Base-by-base conservation (phyloP, 2,329 filamentous ascomycete genomes). In the Xylaria digitata region DNA sequence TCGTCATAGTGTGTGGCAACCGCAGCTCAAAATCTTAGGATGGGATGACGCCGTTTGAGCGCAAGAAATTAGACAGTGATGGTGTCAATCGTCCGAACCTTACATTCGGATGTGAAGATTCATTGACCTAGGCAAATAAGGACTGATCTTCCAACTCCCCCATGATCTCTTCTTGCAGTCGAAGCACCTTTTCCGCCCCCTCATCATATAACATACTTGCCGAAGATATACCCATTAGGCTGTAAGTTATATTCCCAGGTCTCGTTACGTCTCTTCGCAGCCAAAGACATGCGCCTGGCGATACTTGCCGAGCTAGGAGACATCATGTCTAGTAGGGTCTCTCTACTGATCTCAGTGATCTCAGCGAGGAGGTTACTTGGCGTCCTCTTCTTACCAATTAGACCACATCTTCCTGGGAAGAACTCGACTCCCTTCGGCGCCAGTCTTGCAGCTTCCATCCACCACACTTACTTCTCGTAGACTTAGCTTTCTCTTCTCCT, bases 61-160 rank as follows among this genome's bases (percentile, higher is more conserved):
- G 77, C 1, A 76, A 75, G 69, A 83, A 83, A 3, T 76, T 75
- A 46, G 72, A 70, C n/a, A 81, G 19, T 86, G 83, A 0, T 88
- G 90, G 74, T 83, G 83, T 65, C 13, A 76, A 64, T 11, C 75
- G 66, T 1, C 75, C 74, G 30, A 62, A 65, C 5, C 56, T 67
- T 1, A 57, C 56, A 3, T 83, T 83, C 0, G 66, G 52, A 8
- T 66, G 50, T 6, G 61, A 61, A 37, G 62, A 46, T 13, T 32
- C 21, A 30, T 70, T 64, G 15, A 65, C 21, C 66, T 63, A 69
- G 6, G 59, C 66, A 19, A 67, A 66, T 4, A 69, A 30, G 6
- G 66, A 69, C n/a, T 69, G 66, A 30, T 69, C 60, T 30, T 69
- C 64, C 6, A 60, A 69, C 15, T 48, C 17, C 26, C 43, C 64